Evolutionary conservation across 805 yeast species (phyloP), one percentile per base, ranked within the genome.

Genomic region (Komagataella pseudopastoris): DNA sequence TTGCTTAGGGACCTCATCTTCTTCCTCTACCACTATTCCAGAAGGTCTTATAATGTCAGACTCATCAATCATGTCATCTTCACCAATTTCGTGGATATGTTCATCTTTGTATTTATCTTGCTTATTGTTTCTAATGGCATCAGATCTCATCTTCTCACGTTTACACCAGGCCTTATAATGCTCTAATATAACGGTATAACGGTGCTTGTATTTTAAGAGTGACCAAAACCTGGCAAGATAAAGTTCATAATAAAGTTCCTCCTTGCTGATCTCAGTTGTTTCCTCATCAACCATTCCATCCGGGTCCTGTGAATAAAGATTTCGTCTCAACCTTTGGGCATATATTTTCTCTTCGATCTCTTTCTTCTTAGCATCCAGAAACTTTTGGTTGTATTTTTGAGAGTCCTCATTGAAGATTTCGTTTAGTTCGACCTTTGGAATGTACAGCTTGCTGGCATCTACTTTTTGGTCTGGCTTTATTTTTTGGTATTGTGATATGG

Each of bases 371-470:
- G 46, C 45, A 2, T 46, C 18, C 22, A 55, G 44, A n/a, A 43
- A 50, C 12, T 48, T 49, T 43, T 53, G 51, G 45, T 30, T 55
- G 4, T 22, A 16, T 43, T 23, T 50, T n/a, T 48, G 45, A 6
- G 45, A 16, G n/a, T 48, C 52, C 4, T 39, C 44, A 17, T 44
- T 52, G 48, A 54, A 56, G 3, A 57, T 14, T 20, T 57, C 58
- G 36, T 53, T 56, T 4, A 56, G 52, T 44, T 45, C 52, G n/a
- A 54, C 46, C 6, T 45, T 39, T 12, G 59, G 58, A 47, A 56
- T 55, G 45, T 49, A 53, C 23, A 56, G 44, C 43, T 51, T 53
- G 10, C 23, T 30, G 39, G 50, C 18, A 4, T 52, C 51, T 10
- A 55, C 48, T 10, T 53, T 51, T 6, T 45, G 46, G 8, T 48